These are phyloP conservation scores for Xylariomycetidae sp. DNA, from an alignment of 2,329 filamentous ascomycete genomes.

Conservation along the genomic window DNA sequence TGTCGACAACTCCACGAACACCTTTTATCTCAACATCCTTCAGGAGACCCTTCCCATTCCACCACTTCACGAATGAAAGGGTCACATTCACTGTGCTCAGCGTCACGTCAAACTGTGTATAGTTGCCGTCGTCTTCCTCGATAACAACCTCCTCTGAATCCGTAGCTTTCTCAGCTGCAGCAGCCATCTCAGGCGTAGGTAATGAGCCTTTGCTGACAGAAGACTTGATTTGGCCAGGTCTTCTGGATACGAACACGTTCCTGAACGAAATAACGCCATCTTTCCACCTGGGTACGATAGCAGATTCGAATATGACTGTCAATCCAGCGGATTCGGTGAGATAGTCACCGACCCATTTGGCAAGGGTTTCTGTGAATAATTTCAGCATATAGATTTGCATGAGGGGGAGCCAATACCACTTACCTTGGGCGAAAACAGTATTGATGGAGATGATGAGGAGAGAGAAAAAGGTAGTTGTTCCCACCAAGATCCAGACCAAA, in stretches of 20 bases:
- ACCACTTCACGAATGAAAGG: conserved; percentile 96
- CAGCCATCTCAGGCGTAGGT: conserved; percentile 75
- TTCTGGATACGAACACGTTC: conserved; percentile 90
- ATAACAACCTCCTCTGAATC: conserved; percentile 39
- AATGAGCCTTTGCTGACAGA: conserved; percentile 92
- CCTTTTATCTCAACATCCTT: conserved; percentile 93
- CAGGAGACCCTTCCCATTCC: conserved; percentile 89
- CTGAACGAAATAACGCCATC: conserved; percentile 94
- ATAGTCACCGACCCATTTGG: conserved; percentile 91
- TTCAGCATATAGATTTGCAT: neutral
- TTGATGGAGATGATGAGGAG: conserved; percentile 87
- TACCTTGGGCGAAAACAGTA: conserved; percentile 91
- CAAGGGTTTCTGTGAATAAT: conserved; percentile 69
- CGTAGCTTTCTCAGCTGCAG: conserved; percentile 63
- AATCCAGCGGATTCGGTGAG: conserved; percentile 89
- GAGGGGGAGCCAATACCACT: conserved; percentile 17
- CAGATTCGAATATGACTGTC: conserved; percentile 93
- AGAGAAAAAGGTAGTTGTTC: conserved; percentile 96
- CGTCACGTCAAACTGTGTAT: conserved; percentile 94
- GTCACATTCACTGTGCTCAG: conserved; percentile 96
- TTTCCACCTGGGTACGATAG: conserved; percentile 93
- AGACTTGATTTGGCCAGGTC: conserved; percentile 75
- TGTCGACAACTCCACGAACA: conserved; percentile 85
- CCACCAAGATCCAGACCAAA: conserved; percentile 90
- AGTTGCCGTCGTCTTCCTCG: conserved; percentile 84